Conservation (phyloP, 2,329 filamentous ascomycete species). For the Fusarium sp. region DNA sequence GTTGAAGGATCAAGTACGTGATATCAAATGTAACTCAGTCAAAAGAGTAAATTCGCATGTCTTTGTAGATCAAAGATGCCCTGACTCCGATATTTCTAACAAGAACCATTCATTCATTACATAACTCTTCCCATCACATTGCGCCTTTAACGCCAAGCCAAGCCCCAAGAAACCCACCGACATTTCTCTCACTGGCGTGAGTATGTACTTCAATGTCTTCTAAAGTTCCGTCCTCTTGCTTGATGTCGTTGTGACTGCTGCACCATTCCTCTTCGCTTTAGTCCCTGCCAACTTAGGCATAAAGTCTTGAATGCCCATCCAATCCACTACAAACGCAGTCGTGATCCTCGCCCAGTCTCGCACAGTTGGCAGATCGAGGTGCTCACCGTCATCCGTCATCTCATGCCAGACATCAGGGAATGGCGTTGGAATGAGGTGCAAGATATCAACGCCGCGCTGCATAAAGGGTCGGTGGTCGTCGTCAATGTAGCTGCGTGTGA, state of each 20-base stretch:
- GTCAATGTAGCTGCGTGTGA: slow-evolving; percentile 68
- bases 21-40: neutral
- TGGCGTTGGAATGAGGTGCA: slow-evolving; percentile 87
- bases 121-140: slow-evolving; percentile 34
- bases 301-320: slow-evolving; percentile 78
- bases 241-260: slow-evolving; percentile 38
- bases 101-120: slow-evolving; percentile 9
- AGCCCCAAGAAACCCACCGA: slow-evolving; percentile 36
- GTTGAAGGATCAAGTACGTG: neutral
- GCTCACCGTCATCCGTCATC: slow-evolving; percentile 82
- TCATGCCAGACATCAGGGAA: slow-evolving; percentile 92
- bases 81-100: slow-evolving; percentile 19
- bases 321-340: slow-evolving; percentile 87
- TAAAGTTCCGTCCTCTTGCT: slow-evolving; percentile 53
- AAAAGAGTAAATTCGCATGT: neutral
- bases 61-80: neutral
- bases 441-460: slow-evolving; percentile 82
- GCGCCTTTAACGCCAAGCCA: slow-evolving; percentile 40
- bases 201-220: slow-evolving; percentile 20
- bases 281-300: slow-evolving; percentile 48
- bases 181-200: slow-evolving; percentile 25
- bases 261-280: slow-evolving; percentile 45
- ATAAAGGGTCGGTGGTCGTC: slow-evolving; percentile 97
- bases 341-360: slow-evolving; percentile 90
- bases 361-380: slow-evolving; percentile 83